Percentiles rank a stretch among this genome's conserved stretches.
Conservation (phyloP, 352 stramenopile genomes). For the Phytophthora sp. region DNA sequence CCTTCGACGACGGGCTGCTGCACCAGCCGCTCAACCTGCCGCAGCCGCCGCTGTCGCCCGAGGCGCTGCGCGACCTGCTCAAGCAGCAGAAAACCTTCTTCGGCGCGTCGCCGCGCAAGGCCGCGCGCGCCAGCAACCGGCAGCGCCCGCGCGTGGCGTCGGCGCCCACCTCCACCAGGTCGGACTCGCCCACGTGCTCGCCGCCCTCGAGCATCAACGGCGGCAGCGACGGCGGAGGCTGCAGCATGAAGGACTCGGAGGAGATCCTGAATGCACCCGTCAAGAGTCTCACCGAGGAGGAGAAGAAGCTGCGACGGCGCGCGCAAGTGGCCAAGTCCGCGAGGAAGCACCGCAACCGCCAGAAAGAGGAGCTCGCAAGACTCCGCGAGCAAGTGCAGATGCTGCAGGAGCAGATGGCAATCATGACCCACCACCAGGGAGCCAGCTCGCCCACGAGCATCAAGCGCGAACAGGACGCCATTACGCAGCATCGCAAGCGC, state of each 20-base stretch:
- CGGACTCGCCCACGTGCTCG: constrained; percentile 48
- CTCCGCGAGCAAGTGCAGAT: constrained; percentile 76
- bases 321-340: constrained; percentile 85
- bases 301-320: constrained; percentile 82
- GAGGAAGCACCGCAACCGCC: constrained; percentile 81
- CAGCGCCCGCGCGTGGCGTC: constrained; percentile 11
- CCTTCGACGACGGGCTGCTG: constrained; percentile 17
- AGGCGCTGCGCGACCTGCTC: constrained; percentile 18
- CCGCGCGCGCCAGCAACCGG: neutral
- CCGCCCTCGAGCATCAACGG: constrained; percentile 47
- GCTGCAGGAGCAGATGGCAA: constrained; percentile 82
- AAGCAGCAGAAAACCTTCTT: constrained; percentile 26
- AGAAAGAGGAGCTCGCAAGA: constrained; percentile 79
- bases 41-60: constrained; percentile 21
- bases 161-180: constrained; percentile 25
- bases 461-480: constrained; percentile 60
- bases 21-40: constrained; percentile 35
- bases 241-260: constrained; percentile 59
- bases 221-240: constrained; percentile 33
- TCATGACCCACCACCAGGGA: constrained; percentile 59
- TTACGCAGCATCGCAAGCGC: constrained; percentile 71
- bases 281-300: constrained; percentile 82
- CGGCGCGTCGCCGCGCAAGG: constrained; percentile 14
- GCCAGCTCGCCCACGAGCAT: constrained; percentile 42
- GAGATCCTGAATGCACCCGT: constrained; percentile 83